Conservation (phyloP, 2,329 filamentous ascomycete species). For the Aspergillus versicolor region DNA sequence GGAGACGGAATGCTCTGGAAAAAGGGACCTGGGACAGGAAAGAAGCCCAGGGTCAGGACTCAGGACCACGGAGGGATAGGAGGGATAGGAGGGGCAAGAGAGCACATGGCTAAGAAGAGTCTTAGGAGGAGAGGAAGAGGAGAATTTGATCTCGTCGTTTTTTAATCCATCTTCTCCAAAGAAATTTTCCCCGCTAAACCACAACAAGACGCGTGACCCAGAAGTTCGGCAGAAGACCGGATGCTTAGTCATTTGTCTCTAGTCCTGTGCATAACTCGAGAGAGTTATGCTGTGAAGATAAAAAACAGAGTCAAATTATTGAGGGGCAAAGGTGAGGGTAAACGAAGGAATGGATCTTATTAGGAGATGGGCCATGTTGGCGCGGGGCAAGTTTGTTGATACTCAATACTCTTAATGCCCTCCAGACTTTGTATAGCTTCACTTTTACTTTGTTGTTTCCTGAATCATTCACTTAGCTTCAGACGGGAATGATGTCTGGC, state of each 20-base stretch:
- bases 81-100: slow-evolving; percentile 19
- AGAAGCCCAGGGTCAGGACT: slow-evolving; percentile 18
- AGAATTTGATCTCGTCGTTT: slow-evolving; percentile 15
- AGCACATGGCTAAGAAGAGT: slow-evolving; percentile 27
- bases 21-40: slow-evolving; percentile 9
- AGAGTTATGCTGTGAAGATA: too few relatives aligned
- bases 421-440: background rate
- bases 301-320: too few relatives aligned
- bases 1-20: slow-evolving; percentile 9
- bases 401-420: too few relatives aligned
- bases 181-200: slow-evolving; percentile 22
- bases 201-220: slow-evolving; percentile 11
- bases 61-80: slow-evolving; percentile 25
- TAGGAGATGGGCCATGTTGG: too few relatives aligned
- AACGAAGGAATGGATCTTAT: background rate
- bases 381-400: too few relatives aligned
- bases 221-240: slow-evolving; percentile 3
- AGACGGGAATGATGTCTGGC: background rate
- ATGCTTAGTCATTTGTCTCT: slow-evolving; percentile 1
- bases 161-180: slow-evolving; percentile 18
- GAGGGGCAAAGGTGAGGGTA: background rate
- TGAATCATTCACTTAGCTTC: background rate
- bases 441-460: background rate
- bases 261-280: too few relatives aligned
- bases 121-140: slow-evolving; percentile 18